These are phyloP conservation scores for Kodamaea laetipori DNA, from an alignment of 805 yeast genomes.

Conservation along the genomic window DNA sequence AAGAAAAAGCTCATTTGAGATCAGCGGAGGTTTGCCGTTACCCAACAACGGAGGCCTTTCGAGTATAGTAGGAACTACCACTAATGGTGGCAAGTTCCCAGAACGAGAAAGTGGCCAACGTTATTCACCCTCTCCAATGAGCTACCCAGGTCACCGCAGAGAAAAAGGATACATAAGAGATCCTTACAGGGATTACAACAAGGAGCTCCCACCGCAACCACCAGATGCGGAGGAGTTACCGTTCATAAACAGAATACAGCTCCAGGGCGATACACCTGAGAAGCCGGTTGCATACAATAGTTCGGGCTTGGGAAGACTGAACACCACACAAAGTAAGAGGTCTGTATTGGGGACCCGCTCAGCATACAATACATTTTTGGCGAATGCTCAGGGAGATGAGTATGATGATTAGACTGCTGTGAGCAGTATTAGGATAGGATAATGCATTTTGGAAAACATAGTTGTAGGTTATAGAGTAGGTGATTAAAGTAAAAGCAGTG, in stretches of 20 bases:
- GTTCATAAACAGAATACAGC: constrained; percentile 37
- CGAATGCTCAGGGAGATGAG: constrained; percentile 24
- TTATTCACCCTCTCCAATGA: neutral
- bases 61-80: neutral
- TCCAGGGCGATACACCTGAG: constrained; percentile 12
- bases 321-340: constrained; percentile 34
- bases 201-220: constrained; percentile 24
- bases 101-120: neutral
- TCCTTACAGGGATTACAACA: constrained; percentile 1
- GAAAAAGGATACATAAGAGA: too few species aligned
- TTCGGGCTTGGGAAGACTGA: constrained; percentile 24
- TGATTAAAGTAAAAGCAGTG: too few species aligned
- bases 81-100: neutral
- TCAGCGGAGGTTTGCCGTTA: neutral
- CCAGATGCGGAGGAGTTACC: constrained; percentile 35
- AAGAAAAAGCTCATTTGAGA: constrained; percentile 4
- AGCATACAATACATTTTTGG: constrained; percentile 40
- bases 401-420: constrained; percentile 7
- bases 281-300: neutral
- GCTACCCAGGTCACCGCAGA: too few species aligned
- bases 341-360: constrained; percentile 43
- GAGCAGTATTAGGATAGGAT: constrained; percentile 1
- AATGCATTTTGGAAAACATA: too few species aligned
- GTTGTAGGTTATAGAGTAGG: too few species aligned
- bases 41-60: neutral